These are phyloP conservation scores for Aspergillus saccharolyticus DNA, from an alignment of 495 filamentous ascomycete genomes.

Conservation along the genomic window DNA sequence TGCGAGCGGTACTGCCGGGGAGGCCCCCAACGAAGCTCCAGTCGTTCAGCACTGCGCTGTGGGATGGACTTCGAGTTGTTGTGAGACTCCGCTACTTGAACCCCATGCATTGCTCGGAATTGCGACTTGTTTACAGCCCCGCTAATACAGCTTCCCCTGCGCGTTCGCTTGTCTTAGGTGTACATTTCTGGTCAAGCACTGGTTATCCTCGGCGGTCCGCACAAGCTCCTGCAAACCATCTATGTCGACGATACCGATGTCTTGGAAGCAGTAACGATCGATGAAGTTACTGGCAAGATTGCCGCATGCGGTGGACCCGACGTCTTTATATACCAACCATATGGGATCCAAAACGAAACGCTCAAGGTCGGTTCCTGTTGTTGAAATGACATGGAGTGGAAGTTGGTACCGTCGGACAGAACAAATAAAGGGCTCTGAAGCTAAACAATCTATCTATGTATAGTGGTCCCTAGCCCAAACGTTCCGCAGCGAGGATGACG, in stretches of 20 bases:
- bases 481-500: constrained; percentile 36
- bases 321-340: constrained; percentile 74
- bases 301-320: constrained; percentile 60
- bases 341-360: constrained; percentile 63
- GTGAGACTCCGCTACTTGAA: constrained; percentile 43
- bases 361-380: constrained; percentile 35
- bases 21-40: constrained; percentile 85
- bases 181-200: constrained; percentile 89
- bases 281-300: constrained; percentile 81
- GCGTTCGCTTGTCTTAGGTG: constrained; percentile 44
- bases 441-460: constrained; percentile 10
- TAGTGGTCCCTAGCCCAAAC: constrained; percentile 53
- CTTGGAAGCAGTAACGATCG: constrained; percentile 70
- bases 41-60: constrained; percentile 79
- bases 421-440: neutral
- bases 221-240: constrained; percentile 79
- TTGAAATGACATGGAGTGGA: neutral
- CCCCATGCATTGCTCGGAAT: neutral
- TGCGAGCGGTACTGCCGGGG: constrained; percentile 84
- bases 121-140: constrained; percentile 7
- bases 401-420: neutral
- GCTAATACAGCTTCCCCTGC: neutral
- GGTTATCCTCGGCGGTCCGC: constrained; percentile 69
- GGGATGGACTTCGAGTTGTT: constrained; percentile 74
- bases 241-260: constrained; percentile 72